phyloP scores from a whole-genome alignment of 495 filamentous ascomycete species.

The Cercophora sp. region DNA sequence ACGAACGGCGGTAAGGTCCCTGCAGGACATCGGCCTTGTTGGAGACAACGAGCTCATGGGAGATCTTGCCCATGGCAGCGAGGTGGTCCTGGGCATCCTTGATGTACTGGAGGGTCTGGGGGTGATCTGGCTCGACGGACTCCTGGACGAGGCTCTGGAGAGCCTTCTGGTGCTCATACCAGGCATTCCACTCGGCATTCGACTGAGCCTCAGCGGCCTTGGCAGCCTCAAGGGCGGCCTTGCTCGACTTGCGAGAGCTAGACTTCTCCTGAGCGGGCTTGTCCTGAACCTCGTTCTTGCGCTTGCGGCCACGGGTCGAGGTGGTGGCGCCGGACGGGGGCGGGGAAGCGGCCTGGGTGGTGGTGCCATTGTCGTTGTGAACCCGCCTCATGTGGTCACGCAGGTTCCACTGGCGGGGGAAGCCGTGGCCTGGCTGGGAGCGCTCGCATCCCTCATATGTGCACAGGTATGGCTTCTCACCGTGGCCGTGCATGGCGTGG shows the following conservation, averaged over 20 bases:
- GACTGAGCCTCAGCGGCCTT: constrained; percentile 27
- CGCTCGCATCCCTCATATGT: constrained; percentile 80
- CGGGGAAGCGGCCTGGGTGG: constrained; percentile 35
- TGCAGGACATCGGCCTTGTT: constrained; percentile 23
- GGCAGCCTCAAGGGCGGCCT: constrained; percentile 25
- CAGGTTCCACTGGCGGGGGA: constrained; percentile 89
- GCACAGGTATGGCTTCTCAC: constrained; percentile 84
- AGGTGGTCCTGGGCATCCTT: constrained; percentile 42
- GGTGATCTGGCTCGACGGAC: constrained; percentile 43
- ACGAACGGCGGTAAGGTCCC: constrained; percentile 24
- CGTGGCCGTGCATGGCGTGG: constrained; percentile 91
- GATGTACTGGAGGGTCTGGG: constrained; percentile 40
- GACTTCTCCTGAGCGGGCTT: constrained; percentile 34
- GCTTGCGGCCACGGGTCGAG: constrained; percentile 43
- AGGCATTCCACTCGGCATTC: constrained; percentile 39
- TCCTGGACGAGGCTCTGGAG: constrained; percentile 40
- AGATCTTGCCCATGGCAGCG: constrained; percentile 41
- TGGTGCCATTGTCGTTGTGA: constrained; percentile 66
- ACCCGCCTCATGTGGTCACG: constrained; percentile 93
- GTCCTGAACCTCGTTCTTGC: constrained; percentile 44
- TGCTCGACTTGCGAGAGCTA: constrained; percentile 39
- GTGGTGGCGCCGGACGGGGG: constrained; percentile 26
- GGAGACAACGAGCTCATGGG: constrained; percentile 20
- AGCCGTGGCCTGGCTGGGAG: constrained; percentile 72
- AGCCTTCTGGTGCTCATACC: constrained; percentile 46